Evolutionary conservation across 2,329 filamentous ascomycete species (phyloP), one percentile per base, ranked within the genome.

Genomic region (Daldinia sp.): DNA sequence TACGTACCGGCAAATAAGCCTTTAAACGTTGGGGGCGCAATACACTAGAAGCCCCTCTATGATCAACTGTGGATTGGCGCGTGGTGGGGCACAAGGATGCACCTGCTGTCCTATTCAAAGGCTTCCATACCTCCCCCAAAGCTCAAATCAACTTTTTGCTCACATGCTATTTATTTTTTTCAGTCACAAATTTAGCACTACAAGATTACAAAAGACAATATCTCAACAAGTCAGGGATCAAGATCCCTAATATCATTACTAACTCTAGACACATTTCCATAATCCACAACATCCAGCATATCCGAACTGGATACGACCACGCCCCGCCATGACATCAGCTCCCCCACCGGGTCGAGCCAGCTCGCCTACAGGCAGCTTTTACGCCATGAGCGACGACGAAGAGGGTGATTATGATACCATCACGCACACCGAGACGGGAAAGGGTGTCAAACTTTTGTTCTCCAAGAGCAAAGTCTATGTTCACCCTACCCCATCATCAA

Each of bases 391-490:
- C 77, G 96, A 99, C 81, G 93, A 97, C 74, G 94, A 97, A 67
- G 95, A 98, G 78, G 91, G 90, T 70, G 95, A 92, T 43, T 99
- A 99, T 80, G 92, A 96, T 76, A 98, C 93, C 15, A 93, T 99
- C 73, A 90, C 92, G 3, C 92, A 96, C 74, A 86, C 87, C 3
- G 87, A 86, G 69, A 88, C 87, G 2, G 90, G 91, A 0, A 87
- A 87, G 68, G 95, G 94, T 1, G 95, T 99, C 45, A 99, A 98
- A 79, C 82, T 99, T 29, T 83, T 99, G 11, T 97, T 91, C 73
- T 94, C 93, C 17, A 99, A 99, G 81, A 97, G 93, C 89, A 99
- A 98, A 85, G 95, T 99, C 76, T 99, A 98, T 75, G 90, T 99
- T 41, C 95, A 99, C 77, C 95, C 95, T 1, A 93, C 93, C 0